A percentile compares a stretch with the other conserved stretches of the same genome.
phyloP scores from a whole-genome alignment of 208 protist species.

The Spongospora subterranea region DNA sequence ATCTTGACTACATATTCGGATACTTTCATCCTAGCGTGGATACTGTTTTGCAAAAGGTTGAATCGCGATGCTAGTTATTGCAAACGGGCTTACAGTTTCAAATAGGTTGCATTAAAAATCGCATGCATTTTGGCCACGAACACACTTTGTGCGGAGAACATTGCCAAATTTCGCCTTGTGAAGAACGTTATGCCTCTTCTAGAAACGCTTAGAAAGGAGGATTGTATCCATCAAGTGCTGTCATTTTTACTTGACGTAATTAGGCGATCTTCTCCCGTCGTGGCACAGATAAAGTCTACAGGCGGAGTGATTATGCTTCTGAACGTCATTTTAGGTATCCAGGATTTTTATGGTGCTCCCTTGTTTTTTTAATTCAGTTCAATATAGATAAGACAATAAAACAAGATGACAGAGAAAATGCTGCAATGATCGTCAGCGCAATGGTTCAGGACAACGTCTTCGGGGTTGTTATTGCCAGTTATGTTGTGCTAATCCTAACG shows the following conservation, averaged over 20 bases:
- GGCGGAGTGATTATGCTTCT: conserved; percentile 23
- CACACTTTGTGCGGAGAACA: conserved; percentile 44
- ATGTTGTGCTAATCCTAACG: conserved; percentile 3
- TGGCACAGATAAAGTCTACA: conserved; percentile 17
- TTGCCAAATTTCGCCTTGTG: conserved; percentile 43
- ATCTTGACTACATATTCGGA: conserved; percentile 51
- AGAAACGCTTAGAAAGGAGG: background rate
- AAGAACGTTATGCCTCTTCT: conserved; percentile 41
- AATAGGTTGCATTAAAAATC: background rate
- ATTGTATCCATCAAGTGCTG: background rate
- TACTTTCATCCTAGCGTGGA: conserved; percentile 43
- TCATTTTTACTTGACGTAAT: background rate
- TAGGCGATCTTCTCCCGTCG: conserved; percentile 1
- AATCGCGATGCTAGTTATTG: background rate
- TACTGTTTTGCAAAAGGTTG: background rate
- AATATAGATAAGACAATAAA: background rate
- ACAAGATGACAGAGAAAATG: background rate
- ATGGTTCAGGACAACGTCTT: conserved; percentile 54
- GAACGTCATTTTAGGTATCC: conserved; percentile 4
- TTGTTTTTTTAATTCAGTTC: background rate
- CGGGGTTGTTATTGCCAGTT: background rate
- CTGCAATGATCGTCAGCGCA: conserved; percentile 26
- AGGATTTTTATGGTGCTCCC: background rate
- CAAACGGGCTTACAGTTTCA: background rate
- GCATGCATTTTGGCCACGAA: conserved; percentile 17